Base-by-base conservation (phyloP, 2,329 filamentous ascomycete species). In the Botrytis galanthina region DNA sequence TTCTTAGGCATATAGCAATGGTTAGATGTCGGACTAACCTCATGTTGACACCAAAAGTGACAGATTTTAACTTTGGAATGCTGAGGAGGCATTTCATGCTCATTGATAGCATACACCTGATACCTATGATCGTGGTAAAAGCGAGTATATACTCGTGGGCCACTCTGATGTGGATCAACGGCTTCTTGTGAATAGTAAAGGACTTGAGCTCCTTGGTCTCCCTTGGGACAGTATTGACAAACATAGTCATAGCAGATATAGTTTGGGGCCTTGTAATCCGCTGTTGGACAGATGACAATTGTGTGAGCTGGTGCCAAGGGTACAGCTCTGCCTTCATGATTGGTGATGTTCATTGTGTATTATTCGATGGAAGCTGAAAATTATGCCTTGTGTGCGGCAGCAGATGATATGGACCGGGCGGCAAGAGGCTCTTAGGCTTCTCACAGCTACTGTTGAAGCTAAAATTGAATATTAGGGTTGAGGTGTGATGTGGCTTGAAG, bases 21-120 rank as follows among this genome's bases (percentile, higher is more conserved):
- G 26, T 20, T 42, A 7, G 1, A 7, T 54, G 12, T 57, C 26
- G 29, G 22, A 42, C 48, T 68, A 14, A 68, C 64, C 29, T 68
- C 35, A 57, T 68, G 64, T 9, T 42, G 35, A 18, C 64, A 68
- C 64, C 48, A 68, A 57, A 68, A 68, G 46, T 37, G 54, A 57
- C 48, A 68, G 64, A 68, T 39, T 16, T 51, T 20, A 29, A 35
- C 64, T 37, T 48, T 54, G 12, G 64, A 68, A 37, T 57, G 35
- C 26, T 68, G 64, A 57, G 64, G 48, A 57, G 64, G 64, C 48
- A 68, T 39, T 57, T 54, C 46, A 42, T 42, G 29, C 22, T 42
- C 26, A 22, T 29, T 57, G 35, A 14, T 26, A 5, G 64, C 46
- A 54, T 57, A 68, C 6, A 68, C 64, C 6, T 68, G 64, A 6